A percentile compares a stretch with the other conserved stretches of the same genome.
These are phyloP conservation scores for Tieghemiomyces parasiticus DNA, from an alignment of 192 early-diverging fungal genomes.

Conservation along the genomic window DNA sequence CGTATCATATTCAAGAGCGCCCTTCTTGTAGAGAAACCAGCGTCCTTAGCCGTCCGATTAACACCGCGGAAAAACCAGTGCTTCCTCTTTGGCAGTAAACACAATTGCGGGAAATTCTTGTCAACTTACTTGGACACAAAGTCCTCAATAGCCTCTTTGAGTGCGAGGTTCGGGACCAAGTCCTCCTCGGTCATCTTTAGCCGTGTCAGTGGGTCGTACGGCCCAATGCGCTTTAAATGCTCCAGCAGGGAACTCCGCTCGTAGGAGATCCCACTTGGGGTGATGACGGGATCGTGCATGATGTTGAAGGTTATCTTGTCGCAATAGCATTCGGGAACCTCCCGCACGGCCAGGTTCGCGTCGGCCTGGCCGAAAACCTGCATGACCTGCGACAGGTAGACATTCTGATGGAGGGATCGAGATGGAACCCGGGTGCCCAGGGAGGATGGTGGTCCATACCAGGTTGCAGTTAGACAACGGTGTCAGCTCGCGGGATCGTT, in stretches of 20 bases:
- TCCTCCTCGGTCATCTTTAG: constrained; percentile 47
- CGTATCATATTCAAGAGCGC: no score
- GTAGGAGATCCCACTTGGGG: constrained; percentile 50
- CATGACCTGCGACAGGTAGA: constrained; percentile 19
- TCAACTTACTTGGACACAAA: constrained; percentile 31
- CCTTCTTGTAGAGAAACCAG: no score
- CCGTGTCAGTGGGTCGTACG: constrained; percentile 66
- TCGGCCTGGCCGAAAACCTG: constrained; percentile 35
- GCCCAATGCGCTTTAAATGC: constrained; percentile 63
- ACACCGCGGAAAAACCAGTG: no score
- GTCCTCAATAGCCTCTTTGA: constrained; percentile 50
- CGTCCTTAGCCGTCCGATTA: no score
- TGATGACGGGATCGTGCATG: constrained; percentile 64
- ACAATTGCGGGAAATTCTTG: no score
- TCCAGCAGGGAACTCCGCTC: constrained; percentile 57
- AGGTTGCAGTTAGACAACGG: neutral
- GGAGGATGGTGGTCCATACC: neutral
- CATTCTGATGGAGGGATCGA: constrained; percentile 16
- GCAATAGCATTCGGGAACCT: constrained; percentile 43
- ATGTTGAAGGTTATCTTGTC: constrained; percentile 69
- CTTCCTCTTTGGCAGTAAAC: no score
- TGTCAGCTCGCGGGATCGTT: neutral
- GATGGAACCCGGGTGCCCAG: neutral
- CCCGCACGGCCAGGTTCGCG: constrained; percentile 18
- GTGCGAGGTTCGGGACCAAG: constrained; percentile 56